Conservation (phyloP, 371 early-diverging fungal genomes). For the Aphelidium insulamus region DNA sequence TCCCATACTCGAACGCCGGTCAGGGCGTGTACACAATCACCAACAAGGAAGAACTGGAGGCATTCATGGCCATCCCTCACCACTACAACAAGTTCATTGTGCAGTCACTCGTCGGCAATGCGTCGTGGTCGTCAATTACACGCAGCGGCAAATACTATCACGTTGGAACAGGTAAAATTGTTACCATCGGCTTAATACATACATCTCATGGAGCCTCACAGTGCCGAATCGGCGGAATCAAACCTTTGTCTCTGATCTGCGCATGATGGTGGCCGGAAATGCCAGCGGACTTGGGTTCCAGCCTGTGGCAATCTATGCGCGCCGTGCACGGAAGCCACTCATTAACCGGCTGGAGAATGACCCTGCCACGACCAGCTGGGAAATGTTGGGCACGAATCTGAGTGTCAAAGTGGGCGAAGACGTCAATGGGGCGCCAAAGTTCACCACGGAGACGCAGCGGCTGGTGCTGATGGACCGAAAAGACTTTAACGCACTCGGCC, state of each 20-base stretch:
- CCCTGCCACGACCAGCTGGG: slow-evolving; percentile 45
- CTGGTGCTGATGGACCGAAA: slow-evolving; percentile 77
- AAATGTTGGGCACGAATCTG: slow-evolving; percentile 82
- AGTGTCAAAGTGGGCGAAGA: slow-evolving; percentile 47
- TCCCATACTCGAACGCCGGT: slow-evolving; percentile 79
- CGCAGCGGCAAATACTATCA: slow-evolving; percentile 34
- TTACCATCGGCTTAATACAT: too few relatives aligned
- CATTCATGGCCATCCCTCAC: slow-evolving; percentile 56
- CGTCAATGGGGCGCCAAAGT: slow-evolving; percentile 34
- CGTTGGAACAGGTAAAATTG: not conserved
- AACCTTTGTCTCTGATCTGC: slow-evolving; percentile 61
- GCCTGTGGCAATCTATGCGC: slow-evolving; percentile 69
- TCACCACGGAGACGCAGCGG: slow-evolving; percentile 69
- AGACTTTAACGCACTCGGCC: slow-evolving; percentile 71
- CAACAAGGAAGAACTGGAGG: slow-evolving; percentile 40
- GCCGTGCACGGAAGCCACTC: slow-evolving; percentile 58
- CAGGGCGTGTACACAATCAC: slow-evolving; percentile 89
- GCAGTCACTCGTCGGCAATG: slow-evolving; percentile 76
- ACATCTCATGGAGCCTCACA: too few relatives aligned
- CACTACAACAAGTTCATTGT: slow-evolving; percentile 88
- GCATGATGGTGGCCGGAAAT: slow-evolving; percentile 75
- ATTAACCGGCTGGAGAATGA: slow-evolving; percentile 36
- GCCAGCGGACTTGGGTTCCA: slow-evolving; percentile 40
- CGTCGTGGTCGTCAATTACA: slow-evolving; percentile 66
- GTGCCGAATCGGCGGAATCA: slow-evolving; percentile 75